Base-by-base conservation (phyloP, 345 rosid genomes). In the Carallia pectinifolia region DNA sequence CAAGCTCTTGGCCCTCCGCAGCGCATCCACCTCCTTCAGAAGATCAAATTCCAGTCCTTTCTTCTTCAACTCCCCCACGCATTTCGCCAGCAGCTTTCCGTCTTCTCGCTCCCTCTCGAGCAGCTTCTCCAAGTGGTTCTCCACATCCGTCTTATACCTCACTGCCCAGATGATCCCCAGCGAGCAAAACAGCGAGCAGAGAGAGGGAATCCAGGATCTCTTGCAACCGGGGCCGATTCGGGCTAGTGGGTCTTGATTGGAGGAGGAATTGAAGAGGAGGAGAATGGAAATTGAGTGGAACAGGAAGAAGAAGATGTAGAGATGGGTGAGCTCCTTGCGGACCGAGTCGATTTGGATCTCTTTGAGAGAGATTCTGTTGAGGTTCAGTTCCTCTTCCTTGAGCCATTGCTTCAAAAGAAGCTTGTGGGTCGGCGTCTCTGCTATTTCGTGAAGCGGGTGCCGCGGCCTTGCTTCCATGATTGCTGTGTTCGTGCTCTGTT, bases 381-480 rank as follows among this genome's bases (percentile, higher is more conserved):
- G 85, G 76, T 89, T 90, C 0, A 95, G 87, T 44, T 95, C 99
- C 69, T 94, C 93, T 69, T 95, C 99, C 74, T 90, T 92, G 59
- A 92, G 85, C 99, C 98, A 92, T 71, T 95, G 98, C 81, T 92
- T 92, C 60, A 95, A 77, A 64, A 95, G 96, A 65, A 95, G 93
- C 85, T 88, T 95, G 87, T 95, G 99, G 52, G 96, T 89, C 33
- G 97, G 94, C 4, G 96, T 88, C 71, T 87, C 94, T 0, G 97
- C 97, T 92, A 95, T 95, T 58, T 92, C 93, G 85, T 90, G 92
- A 29, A 95, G 91, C 54, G 97, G 98, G 85, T 92, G 99, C 0
- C 68, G 80, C 1, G 73, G 69, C 66, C 84, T 90, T 33, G 90
- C 36, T 67, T 56, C 66, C 92, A 87, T 87, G 34, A 88, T 82